A percentile compares a stretch with the other conserved stretches of the same genome.
Conservation (phyloP, 75 land plant species). For the Pseudotsuga menziesii region DNA sequence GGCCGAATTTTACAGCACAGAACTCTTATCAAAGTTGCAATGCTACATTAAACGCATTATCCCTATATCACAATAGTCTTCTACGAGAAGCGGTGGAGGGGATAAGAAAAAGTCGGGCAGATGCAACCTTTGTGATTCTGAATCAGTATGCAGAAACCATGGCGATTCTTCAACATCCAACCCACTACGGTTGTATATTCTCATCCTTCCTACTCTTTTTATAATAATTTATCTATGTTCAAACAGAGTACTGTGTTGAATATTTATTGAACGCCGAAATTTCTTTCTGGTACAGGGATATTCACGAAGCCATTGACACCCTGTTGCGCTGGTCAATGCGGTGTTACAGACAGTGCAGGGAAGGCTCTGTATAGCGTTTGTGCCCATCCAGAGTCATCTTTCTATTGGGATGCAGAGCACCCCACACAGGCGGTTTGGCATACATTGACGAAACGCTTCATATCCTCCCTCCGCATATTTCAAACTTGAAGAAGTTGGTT, state of each 20-base stretch:
- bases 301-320: slow-evolving; percentile 14
- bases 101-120: slow-evolving; percentile 5
- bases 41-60: neutral
- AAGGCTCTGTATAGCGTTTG: slow-evolving; percentile 32
- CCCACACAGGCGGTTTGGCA: slow-evolving; percentile 48
- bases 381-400: slow-evolving; percentile 6
- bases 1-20: slow-evolving; percentile 16
- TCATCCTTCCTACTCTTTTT: neutral
- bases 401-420: slow-evolving; percentile 54
- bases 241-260: too few species aligned
- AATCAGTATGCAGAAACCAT: slow-evolving; percentile 7
- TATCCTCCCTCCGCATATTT: neutral
- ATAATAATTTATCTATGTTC: too few species aligned
- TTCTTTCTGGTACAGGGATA: neutral
- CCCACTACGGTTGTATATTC: neutral
- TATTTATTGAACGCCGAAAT: neutral
- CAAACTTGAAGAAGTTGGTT: too few species aligned
- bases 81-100: slow-evolving; percentile 1
- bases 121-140: slow-evolving; percentile 6
- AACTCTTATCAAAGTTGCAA: slow-evolving; percentile 12
- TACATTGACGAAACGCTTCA: slow-evolving; percentile 1
- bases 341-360: slow-evolving; percentile 10
- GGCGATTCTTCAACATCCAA: neutral
- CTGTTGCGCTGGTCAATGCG: slow-evolving; percentile 21
- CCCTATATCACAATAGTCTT: slow-evolving; percentile 15